Evolutionary conservation across 2,329 filamentous ascomycete genomes (phyloP).

Genomic region (Teratosphaeria gauchensis): DNA sequence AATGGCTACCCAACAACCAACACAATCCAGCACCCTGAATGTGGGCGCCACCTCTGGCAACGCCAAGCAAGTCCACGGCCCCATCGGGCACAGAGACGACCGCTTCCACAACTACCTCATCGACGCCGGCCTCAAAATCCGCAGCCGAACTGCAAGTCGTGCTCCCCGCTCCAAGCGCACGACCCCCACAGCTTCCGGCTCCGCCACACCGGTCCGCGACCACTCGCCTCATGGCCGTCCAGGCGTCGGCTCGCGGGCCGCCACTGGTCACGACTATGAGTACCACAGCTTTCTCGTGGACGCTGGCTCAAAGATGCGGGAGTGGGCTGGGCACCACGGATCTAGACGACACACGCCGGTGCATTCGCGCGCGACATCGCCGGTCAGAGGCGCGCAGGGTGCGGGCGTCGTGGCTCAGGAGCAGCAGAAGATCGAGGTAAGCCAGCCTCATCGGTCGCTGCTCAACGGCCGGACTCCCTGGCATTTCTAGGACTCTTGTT

Average conservation of each 20-base stretch:
- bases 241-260: background rate
- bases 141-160: background rate
- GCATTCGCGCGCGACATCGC: background rate
- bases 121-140: background rate
- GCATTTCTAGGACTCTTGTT: background rate
- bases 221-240: background rate
- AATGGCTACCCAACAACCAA: background rate
- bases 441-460: background rate
- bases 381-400: background rate
- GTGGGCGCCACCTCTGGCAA: background rate
- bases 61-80: background rate
- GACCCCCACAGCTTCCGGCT: background rate
- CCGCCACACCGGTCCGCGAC: background rate
- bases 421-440: background rate
- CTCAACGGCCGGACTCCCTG: conserved; percentile 13
- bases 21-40: background rate
- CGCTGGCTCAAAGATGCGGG: background rate
- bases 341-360: background rate
- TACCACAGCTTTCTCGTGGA: background rate
- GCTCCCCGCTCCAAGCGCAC: background rate
- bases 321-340: background rate
- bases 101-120: background rate
- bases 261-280: background rate
- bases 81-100: background rate
- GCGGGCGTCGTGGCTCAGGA: background rate